Evolutionary conservation across 192 early-diverging fungal species (phyloP), one percentile per base, ranked within the genome.

Genomic region (Lobulomyces angularis): DNA sequence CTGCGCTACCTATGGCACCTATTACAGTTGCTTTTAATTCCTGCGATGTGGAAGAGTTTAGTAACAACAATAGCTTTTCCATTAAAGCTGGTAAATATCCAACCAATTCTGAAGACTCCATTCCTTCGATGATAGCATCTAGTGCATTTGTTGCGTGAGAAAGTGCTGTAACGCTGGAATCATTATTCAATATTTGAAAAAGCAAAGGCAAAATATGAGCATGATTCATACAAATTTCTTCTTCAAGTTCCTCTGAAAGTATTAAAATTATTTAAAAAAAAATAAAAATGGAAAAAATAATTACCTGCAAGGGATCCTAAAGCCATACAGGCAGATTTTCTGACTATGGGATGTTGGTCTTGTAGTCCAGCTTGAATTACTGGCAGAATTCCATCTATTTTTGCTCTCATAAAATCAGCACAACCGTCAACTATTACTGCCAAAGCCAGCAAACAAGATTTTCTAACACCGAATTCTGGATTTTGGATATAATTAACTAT

Each of bases 371-470:
- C 55, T 49, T 75, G 74, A 2, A 94, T 69, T 7, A 90, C 48
- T 6, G 71, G 59, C 23, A 91, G 60, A 33, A 94, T 64, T n/a
- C 87, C 87, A 35, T 77, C 69, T 35, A 86, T 72, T 51, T 75
- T 74, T 36, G 73, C 59, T 28, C 81, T 71, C 48, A 87, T 87
- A 37, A 72, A 80, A 43, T 94, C 90, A 11, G 86, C 82, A 37
- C 83, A 83, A 8, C 85, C 84, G 55, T 94, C 90, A 22, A 86
- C 75, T 38, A 83, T 59, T 36, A 78, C 71, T 48, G 80, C 82
- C 49, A 93, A 71, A 19, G 80, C 72, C 55, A 93, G 73, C 84
- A 93, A 86, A 23, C 82, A 76, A 29, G 84, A 87, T 56, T 87
- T 87, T 39, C 90, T 74, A 50, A 62, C 75, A 35, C 65, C 62